Percentiles rank a stretch among this genome's conserved stretches.
phyloP scores from a whole-genome alignment of 345 rosid species.

The Sisymbrium altissimum region DNA sequence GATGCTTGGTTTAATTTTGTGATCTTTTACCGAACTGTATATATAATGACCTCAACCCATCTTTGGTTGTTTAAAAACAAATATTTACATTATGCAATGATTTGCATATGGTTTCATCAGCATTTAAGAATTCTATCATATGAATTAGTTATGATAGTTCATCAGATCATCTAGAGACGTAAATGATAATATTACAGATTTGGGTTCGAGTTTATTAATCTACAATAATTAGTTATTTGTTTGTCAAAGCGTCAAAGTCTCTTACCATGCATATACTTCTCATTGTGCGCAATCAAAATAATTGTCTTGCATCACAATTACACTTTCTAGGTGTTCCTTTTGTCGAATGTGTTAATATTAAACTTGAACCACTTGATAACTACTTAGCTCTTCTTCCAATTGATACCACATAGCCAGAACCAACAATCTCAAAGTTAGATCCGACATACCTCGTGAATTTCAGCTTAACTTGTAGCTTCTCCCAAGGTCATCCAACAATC shows the following conservation, averaged over 20 bases:
- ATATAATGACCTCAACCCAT: neutral
- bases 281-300: neutral
- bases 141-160: neutral
- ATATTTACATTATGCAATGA: neutral
- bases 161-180: neutral
- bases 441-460: neutral
- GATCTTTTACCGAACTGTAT: slow-evolving; percentile 10
- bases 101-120: neutral
- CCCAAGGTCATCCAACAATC: neutral
- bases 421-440: neutral
- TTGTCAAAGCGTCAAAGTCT: neutral
- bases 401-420: neutral
- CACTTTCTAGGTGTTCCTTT: neutral
- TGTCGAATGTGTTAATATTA: neutral
- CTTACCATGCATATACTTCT: neutral
- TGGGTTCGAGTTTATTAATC: neutral
- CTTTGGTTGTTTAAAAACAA: neutral
- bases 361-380: neutral
- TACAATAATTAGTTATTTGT: neutral
- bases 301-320: neutral
- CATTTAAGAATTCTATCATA: neutral
- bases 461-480: neutral
- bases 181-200: neutral
- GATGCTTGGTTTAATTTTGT: slow-evolving; percentile 5
- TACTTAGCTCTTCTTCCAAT: no score